Base-by-base conservation (phyloP, 306 rosid genomes). In the Medicago lupulina region DNA sequence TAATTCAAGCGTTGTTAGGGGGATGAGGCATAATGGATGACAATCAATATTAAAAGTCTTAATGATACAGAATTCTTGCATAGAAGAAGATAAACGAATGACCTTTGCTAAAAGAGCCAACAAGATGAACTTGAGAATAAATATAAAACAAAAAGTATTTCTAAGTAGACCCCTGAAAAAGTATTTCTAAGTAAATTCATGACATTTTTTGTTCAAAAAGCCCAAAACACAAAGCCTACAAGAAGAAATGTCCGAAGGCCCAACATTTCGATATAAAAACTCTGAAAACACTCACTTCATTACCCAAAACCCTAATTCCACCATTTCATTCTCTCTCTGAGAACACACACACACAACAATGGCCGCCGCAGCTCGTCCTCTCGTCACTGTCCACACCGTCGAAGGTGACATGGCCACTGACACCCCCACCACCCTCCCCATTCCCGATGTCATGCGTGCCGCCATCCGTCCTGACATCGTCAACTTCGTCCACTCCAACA, bases 301-400 rank as follows among this genome's bases (percentile, higher is more conserved):
- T 49, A 34, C 38, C 54, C 16, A n/a, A 58, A 58, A 58, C 64
- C 64, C 64, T 58, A 58, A 21, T 58, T 23, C 1, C 16, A 11
- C 7, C 34, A 13, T 13, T 13, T 13, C 16, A 3, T 3, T 4
- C 16, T 57, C 14, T 58, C 23, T 58, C 64, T 23, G 38, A 6
- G 38, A 23, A 6, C 14, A 6, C 15, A 4, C 14, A 21, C 14
- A 13, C 15, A 4, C 7, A 21, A 12, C 64, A 64, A 90, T 86
- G 91, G 97, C 92, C 55, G 91, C 91, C 73, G 97, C 93, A 2
- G 91, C 87, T 1, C 96, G 98, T 0, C 98, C 98, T 0, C 93
- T 93, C 7, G 93, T 93, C 77, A 81, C 89, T 31, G 89, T 93
- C 5, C 97, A 91, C 17, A 2, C 82, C 66, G 70, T 93, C 1